These are phyloP conservation scores for Echria macrotheca DNA, from an alignment of 495 filamentous ascomycete genomes.

Conservation along the genomic window DNA sequence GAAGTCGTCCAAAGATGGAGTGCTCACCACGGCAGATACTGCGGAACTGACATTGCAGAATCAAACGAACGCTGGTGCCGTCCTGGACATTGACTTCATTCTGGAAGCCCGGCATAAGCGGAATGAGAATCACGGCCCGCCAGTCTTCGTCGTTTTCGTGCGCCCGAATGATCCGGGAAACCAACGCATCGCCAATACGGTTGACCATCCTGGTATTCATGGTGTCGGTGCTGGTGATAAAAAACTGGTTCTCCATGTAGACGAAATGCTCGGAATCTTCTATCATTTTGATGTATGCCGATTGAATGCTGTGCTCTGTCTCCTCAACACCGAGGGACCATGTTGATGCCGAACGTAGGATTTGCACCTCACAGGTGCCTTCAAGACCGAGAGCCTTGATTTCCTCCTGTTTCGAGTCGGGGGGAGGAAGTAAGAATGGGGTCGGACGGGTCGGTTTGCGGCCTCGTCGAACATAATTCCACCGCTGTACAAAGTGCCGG, in stretches of 20 bases:
- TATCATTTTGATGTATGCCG: slow-evolving; percentile 91
- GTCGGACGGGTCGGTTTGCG: slow-evolving; percentile 91
- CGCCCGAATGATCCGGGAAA: slow-evolving; percentile 83
- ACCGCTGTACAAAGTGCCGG: slow-evolving; percentile 96
- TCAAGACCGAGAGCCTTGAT: slow-evolving; percentile 80
- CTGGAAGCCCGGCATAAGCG: slow-evolving; percentile 96
- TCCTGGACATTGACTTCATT: slow-evolving; percentile 92
- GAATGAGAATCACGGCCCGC: slow-evolving; percentile 91
- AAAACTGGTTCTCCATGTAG: slow-evolving; percentile 99
- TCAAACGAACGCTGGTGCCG: slow-evolving; percentile 87
- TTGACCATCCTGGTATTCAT: slow-evolving; percentile 86
- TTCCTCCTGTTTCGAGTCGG: slow-evolving; percentile 81
- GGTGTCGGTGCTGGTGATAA: slow-evolving; percentile 88
- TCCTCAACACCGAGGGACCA: slow-evolving; percentile 91
- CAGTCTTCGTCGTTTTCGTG: slow-evolving; percentile 81
- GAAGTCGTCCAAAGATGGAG: slow-evolving; percentile 84
- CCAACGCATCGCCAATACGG: slow-evolving; percentile 88
- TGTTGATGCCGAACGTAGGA: slow-evolving; percentile 78
- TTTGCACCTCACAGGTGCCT: slow-evolving; percentile 94
- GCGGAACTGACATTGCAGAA: slow-evolving; percentile 96
- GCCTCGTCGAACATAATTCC: slow-evolving; percentile 95
- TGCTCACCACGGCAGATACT: slow-evolving; percentile 93
- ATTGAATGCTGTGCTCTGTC: slow-evolving; percentile 91
- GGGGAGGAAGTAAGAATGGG: slow-evolving; percentile 86
- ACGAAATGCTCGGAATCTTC: slow-evolving; percentile 94